Evolutionary conservation across 1,139 yeast species (phyloP).

Genomic region (Yamadazyma jaroonii): DNA sequence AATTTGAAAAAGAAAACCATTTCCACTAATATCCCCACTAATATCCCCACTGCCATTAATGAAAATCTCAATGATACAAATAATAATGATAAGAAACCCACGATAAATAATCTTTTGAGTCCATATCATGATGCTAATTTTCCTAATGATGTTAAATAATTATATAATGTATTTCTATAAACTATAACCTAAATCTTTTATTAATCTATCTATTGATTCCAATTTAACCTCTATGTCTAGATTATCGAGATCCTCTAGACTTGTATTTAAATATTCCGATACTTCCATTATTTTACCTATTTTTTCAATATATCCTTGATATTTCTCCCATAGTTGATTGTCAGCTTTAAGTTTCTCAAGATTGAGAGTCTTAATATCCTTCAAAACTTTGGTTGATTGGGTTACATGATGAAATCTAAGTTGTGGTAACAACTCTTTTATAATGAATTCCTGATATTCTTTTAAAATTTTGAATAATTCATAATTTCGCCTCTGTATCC

Average conservation of each 20-base stretch:
- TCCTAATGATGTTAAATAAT: constrained; percentile 11
- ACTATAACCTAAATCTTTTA: background rate
- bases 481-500: constrained; percentile 20
- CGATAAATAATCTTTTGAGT: constrained; percentile 35
- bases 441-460: constrained; percentile 29
- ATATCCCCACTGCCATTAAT: background rate
- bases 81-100: constrained; percentile 27
- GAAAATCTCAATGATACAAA: constrained; percentile 1
- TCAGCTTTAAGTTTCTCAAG: constrained; percentile 13
- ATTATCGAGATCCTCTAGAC: constrained; percentile 9
- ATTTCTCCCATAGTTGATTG: constrained; percentile 16
- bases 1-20: constrained; percentile 10
- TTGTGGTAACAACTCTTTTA: constrained; percentile 26
- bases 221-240: constrained; percentile 11
- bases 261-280: constrained; percentile 11
- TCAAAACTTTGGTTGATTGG: background rate
- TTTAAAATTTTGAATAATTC: constrained; percentile 22
- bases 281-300: constrained; percentile 12
- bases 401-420: constrained; percentile 21
- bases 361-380: constrained; percentile 12
- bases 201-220: constrained; percentile 8
- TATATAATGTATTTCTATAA: background rate
- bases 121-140: constrained; percentile 24
- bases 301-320: constrained; percentile 13
- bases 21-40: background rate